Conservation (phyloP, 1,284 basidiomycete species). For the Mycena citricolor region DNA sequence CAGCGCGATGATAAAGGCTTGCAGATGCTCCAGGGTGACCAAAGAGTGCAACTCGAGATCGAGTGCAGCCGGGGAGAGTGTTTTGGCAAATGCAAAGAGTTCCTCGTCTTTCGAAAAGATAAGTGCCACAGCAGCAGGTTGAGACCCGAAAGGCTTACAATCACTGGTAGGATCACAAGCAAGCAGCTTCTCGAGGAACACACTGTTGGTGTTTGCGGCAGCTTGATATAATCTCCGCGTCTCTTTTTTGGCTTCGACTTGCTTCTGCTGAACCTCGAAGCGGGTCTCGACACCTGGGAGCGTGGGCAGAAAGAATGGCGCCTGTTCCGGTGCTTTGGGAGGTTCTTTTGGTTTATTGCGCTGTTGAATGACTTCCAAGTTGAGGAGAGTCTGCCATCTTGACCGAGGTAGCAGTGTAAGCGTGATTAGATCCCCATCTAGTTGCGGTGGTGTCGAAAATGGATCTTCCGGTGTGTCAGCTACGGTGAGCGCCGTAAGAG, state of each 20-base stretch:
- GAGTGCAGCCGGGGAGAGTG: slow-evolving; percentile 85
- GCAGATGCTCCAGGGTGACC: slow-evolving; percentile 63
- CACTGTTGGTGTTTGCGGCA: slow-evolving; percentile 62
- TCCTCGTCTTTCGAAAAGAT: slow-evolving; percentile 55
- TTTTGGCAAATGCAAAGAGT: slow-evolving; percentile 87
- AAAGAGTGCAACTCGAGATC: slow-evolving; percentile 90
- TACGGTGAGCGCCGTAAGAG: slow-evolving; percentile 55
- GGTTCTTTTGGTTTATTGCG: slow-evolving; percentile 96
- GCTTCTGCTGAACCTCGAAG: slow-evolving; percentile 61
- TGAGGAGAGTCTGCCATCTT: slow-evolving; percentile 94
- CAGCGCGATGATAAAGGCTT: slow-evolving; percentile 75
- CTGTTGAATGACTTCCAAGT: slow-evolving; percentile 93
- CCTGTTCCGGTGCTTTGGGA: slow-evolving; percentile 91
- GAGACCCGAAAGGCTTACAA: slow-evolving; percentile 52
- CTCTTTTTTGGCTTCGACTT: slow-evolving; percentile 42
- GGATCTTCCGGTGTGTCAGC: slow-evolving; percentile 63
- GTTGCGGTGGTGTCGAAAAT: slow-evolving; percentile 82
- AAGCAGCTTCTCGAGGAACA: slow-evolving; percentile 69
- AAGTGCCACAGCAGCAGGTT: too few species aligned
- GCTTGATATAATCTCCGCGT: slow-evolving; percentile 58
- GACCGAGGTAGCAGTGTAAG: slow-evolving; percentile 90
- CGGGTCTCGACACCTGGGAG: slow-evolving; percentile 81
- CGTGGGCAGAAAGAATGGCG: slow-evolving; percentile 96
- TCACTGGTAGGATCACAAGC: slow-evolving; percentile 58
- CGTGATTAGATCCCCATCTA: slow-evolving; percentile 86